Percentiles rank a stretch among this genome's conserved stretches.
These are phyloP conservation scores for Apiotrichum veenhuisii DNA, from an alignment of 1,284 basidiomycete species.

Conservation along the genomic window DNA sequence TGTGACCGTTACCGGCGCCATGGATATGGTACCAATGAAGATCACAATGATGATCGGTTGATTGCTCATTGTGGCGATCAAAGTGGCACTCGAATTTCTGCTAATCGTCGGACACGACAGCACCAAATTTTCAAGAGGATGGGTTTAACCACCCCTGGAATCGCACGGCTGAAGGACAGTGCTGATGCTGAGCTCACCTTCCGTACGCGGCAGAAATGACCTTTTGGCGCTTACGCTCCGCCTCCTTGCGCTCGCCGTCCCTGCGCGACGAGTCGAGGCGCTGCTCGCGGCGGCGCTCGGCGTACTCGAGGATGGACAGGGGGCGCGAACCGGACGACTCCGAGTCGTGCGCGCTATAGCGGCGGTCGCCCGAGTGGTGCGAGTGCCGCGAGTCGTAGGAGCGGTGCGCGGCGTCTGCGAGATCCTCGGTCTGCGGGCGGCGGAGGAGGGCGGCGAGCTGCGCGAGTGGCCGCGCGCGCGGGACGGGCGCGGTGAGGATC, in stretches of 20 bases:
- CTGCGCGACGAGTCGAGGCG: neutral
- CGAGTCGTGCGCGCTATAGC: neutral
- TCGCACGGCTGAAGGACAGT: too few species aligned
- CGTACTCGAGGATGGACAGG: constrained; percentile 1
- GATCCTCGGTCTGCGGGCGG: neutral
- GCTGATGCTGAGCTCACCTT: constrained; percentile 14
- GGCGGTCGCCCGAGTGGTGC: neutral
- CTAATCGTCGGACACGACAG: too few species aligned
- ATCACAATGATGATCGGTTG: too few species aligned
- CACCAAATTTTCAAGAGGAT: too few species aligned
- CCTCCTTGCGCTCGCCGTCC: neutral
- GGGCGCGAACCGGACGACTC: neutral
- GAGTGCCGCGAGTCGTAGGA: neutral
- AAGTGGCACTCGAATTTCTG: too few species aligned
- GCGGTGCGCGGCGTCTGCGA: neutral
- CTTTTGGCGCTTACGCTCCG: neutral
- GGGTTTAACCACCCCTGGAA: too few species aligned
- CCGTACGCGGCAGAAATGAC: constrained; percentile 21
- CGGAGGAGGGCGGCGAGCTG: constrained; percentile 2
- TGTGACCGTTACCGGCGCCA: too few species aligned
- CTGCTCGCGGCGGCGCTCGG: constrained; percentile 1
- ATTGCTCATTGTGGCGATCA: too few species aligned
- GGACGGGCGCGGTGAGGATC: constrained; percentile 13
- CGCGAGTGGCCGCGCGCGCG: constrained; percentile 11
- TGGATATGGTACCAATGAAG: too few species aligned